phyloP scores from a whole-genome alignment of 352 stramenopile species.

The Globisporangium nodosum region DNA sequence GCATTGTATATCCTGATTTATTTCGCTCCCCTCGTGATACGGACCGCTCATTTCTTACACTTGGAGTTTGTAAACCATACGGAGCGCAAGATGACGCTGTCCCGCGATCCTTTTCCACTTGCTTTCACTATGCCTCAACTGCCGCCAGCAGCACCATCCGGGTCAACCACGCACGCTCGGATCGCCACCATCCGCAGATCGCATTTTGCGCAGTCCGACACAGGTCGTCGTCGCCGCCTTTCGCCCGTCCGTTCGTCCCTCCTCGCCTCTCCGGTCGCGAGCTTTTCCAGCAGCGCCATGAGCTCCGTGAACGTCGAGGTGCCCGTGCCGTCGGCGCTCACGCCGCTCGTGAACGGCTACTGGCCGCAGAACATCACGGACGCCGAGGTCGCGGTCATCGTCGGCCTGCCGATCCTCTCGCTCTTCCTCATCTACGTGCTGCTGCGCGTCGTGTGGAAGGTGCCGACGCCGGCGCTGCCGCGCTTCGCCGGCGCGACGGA shows the following conservation, averaged over 20 bases:
- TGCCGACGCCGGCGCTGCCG: constrained; percentile 26
- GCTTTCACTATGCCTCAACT: neutral
- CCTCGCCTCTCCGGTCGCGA: neutral
- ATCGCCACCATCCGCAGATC: neutral
- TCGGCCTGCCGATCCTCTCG: constrained; percentile 34
- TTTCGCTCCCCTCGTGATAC: too few relatives aligned
- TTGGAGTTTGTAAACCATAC: neutral
- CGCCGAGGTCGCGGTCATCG: constrained; percentile 18
- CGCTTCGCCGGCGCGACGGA: constrained; percentile 25
- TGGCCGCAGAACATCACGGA: constrained; percentile 24
- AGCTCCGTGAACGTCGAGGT: constrained; percentile 10
- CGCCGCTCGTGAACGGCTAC: constrained; percentile 6
- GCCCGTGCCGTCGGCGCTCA: constrained; percentile 7
- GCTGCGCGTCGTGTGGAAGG: constrained; percentile 60
- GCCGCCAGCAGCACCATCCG: too few relatives aligned
- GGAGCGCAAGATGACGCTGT: neutral
- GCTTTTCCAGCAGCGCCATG: neutral
- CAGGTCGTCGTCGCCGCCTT: neutral
- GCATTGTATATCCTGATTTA: neutral
- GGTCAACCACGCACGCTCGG: too few relatives aligned
- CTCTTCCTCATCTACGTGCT: constrained; percentile 56
- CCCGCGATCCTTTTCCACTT: neutral
- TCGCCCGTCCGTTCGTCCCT: neutral
- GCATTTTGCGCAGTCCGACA: neutral
- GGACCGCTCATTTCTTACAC: too few relatives aligned